phyloP scores from a whole-genome alignment of 2,329 filamentous ascomycete genomes.

The Stenocarpella maydis region DNA sequence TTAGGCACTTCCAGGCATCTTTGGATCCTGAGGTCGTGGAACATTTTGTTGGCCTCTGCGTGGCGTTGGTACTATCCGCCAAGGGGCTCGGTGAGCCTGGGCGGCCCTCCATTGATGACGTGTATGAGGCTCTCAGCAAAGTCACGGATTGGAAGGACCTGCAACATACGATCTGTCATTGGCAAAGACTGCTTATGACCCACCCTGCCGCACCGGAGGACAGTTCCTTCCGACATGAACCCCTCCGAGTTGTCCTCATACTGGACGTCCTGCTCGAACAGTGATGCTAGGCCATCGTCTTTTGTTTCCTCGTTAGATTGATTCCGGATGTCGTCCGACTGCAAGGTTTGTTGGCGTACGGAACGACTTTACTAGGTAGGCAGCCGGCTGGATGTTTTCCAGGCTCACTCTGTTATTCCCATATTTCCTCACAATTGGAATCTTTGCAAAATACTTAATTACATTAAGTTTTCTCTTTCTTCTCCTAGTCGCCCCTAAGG shows the following conservation, averaged over 20 bases:
- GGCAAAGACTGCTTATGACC: not conserved
- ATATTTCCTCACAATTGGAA: no score
- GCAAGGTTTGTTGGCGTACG: not conserved
- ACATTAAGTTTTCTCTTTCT: no score
- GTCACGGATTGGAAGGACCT: constrained; percentile 3
- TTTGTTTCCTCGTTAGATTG: not conserved
- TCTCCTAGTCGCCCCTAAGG: no score
- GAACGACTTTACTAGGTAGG: no score
- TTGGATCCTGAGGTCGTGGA: not conserved
- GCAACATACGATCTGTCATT: not conserved
- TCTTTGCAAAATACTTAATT: no score
- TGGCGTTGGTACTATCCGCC: not conserved
- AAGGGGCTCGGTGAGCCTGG: not conserved
- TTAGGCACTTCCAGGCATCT: constrained; percentile 6
- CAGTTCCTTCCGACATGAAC: not conserved
- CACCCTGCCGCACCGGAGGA: not conserved
- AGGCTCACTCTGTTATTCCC: no score
- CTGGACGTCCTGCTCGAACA: not conserved
- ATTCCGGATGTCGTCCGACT: not conserved
- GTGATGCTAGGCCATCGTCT: not conserved
- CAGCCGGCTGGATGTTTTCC: no score
- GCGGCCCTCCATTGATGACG: not conserved
- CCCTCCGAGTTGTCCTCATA: no score
- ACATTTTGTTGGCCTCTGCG: not conserved
- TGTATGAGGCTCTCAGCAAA: not conserved